Base-by-base conservation (phyloP, 202 grass and related monocot species). In the Zizania palustris region DNA sequence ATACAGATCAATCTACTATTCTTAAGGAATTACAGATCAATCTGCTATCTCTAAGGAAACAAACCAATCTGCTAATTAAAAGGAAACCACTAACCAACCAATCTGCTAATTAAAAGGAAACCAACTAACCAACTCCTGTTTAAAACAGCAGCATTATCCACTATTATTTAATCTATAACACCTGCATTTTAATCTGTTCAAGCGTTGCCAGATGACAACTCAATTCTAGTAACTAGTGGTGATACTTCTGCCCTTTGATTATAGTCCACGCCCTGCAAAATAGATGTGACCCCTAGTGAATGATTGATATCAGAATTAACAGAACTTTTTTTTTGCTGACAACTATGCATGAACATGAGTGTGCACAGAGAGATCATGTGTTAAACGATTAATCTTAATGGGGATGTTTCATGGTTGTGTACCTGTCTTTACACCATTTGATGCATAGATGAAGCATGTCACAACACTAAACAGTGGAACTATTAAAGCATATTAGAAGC, bases 241-340 rank as follows among this genome's bases (percentile, higher is more conserved):
- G 96, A 87, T 95, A 98, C 74, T 98, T 98, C 67, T 92, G 89
- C 69, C 91, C 89, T 88, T 92, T 92, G 74, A 98, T 87, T 60
- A 95, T 95, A 49, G 96, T 95, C 91, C 96, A 98, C 70, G 96
- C 87, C 92, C 91, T 95, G 80, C 58, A 87, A 83, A 84, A 77
- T 60, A 33, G 74, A 78, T 14, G 20, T 46, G 71, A 21, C 4
- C 41, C 2, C 16, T 40, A 6, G 75, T 14, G 57, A 73, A 71
- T 62, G 38, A 61, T 4, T 1, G 37, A n/a, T 68, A 79, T 37
- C 50, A 38, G 5, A 66, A 3, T 54, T 54, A 55, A 18, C 34
- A 57, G 7, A 42, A 18, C 67, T n/a, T n/a, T 49, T 9, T 12
- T 65, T 49, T 63, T 48, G 10, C 40, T 19, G 49, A 58, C 9